Conservation (phyloP, 1,284 basidiomycete genomes). For the Stygiomarasmius scandens region DNA sequence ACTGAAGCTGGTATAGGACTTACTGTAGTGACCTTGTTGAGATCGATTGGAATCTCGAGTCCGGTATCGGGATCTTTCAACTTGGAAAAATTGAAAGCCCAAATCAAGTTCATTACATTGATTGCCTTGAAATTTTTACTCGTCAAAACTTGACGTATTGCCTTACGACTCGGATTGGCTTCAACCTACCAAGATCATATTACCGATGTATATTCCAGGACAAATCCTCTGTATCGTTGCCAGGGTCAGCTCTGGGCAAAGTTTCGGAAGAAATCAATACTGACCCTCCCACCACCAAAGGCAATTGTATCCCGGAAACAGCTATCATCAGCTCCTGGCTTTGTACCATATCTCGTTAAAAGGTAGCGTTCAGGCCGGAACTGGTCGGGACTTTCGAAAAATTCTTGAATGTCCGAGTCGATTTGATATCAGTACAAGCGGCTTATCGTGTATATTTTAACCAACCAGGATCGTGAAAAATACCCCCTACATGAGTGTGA, state of each 20-base stretch:
- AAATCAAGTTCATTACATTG: constrained; percentile 26
- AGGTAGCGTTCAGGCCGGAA: constrained; percentile 9
- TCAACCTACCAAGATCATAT: neutral
- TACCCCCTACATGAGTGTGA: constrained; percentile 14
- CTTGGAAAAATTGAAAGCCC: constrained; percentile 28
- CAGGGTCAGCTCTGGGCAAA: too few relatives aligned
- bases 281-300: constrained; percentile 2
- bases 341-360: constrained; percentile 1
- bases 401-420: constrained; percentile 6
- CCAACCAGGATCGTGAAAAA: constrained; percentile 22
- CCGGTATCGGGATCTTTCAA: constrained; percentile 10
- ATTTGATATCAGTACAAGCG: constrained; percentile 11
- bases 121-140: constrained; percentile 1
- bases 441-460: neutral
- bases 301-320: constrained; percentile 2
- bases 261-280: neutral
- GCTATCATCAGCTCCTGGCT: constrained; percentile 6
- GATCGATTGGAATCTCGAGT: too few relatives aligned
- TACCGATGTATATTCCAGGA: constrained; percentile 2
- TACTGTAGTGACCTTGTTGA: too few relatives aligned
- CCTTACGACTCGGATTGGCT: too few relatives aligned
- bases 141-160: too few relatives aligned
- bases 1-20: too few relatives aligned
- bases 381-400: constrained; percentile 21
- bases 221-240: constrained; percentile 13